These are phyloP conservation scores for Hygrophoropsis aurantiaca DNA, from an alignment of 768 basidiomycete genomes.

Conservation along the genomic window DNA sequence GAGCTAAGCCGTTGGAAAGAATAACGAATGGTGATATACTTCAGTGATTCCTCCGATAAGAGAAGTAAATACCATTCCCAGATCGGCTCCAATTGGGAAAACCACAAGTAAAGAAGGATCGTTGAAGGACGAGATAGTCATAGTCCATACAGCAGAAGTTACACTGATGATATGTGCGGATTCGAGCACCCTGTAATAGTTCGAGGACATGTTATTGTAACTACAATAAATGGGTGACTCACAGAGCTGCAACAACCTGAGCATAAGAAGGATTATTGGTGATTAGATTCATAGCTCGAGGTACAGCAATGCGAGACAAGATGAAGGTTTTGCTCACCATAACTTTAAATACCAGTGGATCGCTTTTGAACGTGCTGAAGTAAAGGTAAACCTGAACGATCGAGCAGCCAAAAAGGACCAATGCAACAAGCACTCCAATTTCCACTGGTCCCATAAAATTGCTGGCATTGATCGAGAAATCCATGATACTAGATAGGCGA, in stretches of 20 bases:
- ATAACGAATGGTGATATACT: background rate
- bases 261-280: too few relatives aligned
- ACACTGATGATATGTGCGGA: conserved; percentile 2
- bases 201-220: too few relatives aligned
- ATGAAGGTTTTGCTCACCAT: conserved; percentile 3
- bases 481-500: too few relatives aligned
- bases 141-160: conserved; percentile 3
- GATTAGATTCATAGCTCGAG: too few relatives aligned
- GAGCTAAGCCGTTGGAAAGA: too few relatives aligned
- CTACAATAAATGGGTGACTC: too few relatives aligned
- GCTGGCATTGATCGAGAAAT: too few relatives aligned
- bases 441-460: conserved; percentile 14
- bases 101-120: background rate
- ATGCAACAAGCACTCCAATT: conserved; percentile 8
- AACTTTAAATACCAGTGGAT: conserved; percentile 2
- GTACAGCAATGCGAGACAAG: too few relatives aligned
- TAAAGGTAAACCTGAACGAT: conserved; percentile 12
- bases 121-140: background rate
- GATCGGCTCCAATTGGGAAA: background rate
- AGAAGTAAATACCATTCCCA: background rate
- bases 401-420: conserved; percentile 12
- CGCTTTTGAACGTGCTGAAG: conserved; percentile 9
- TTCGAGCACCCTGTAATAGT: background rate
- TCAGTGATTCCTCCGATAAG: background rate
- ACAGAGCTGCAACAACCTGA: too few relatives aligned